Evolutionary conservation across 805 yeast species (phyloP).

Genomic region (Isabelozyma pseudorhagii): DNA sequence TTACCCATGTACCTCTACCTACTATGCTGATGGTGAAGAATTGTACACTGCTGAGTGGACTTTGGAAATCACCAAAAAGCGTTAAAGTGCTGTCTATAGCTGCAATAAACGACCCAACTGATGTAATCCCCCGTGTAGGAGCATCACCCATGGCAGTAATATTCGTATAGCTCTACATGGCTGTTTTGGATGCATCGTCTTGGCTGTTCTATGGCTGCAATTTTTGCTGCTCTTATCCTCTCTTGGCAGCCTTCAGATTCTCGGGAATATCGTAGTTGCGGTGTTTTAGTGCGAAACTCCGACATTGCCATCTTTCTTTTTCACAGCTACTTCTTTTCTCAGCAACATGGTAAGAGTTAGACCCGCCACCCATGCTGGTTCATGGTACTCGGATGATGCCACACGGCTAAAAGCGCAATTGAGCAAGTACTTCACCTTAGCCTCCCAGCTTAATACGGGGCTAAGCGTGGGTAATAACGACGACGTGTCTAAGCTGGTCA

Average conservation of each 20-base stretch:
- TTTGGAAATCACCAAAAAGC: constrained; percentile 23
- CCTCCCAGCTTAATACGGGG: constrained; percentile 8
- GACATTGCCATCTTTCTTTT: background rate
- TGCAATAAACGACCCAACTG: no score
- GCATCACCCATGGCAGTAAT: no score
- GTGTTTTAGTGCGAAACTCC: no score
- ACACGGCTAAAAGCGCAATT: constrained; percentile 48
- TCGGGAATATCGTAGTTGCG: no score
- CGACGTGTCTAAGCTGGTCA: constrained; percentile 44
- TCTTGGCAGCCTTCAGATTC: no score
- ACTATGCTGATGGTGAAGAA: constrained; percentile 28
- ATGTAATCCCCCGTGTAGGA: no score
- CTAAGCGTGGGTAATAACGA: constrained; percentile 6
- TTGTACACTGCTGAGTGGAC: constrained; percentile 30
- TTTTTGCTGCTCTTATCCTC: no score
- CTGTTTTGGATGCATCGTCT: no score
- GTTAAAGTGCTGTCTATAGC: background rate
- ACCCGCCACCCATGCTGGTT: constrained; percentile 84
- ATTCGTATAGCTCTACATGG: no score
- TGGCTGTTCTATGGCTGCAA: no score
- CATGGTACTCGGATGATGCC: constrained; percentile 70
- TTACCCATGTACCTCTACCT: constrained; percentile 28
- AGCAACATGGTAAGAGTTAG: constrained; percentile 26
- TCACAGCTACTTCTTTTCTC: background rate
- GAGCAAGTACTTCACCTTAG: constrained; percentile 40